phyloP scores from a whole-genome alignment of 371 early-diverging fungal species.

The Mortierella sp. region DNA sequence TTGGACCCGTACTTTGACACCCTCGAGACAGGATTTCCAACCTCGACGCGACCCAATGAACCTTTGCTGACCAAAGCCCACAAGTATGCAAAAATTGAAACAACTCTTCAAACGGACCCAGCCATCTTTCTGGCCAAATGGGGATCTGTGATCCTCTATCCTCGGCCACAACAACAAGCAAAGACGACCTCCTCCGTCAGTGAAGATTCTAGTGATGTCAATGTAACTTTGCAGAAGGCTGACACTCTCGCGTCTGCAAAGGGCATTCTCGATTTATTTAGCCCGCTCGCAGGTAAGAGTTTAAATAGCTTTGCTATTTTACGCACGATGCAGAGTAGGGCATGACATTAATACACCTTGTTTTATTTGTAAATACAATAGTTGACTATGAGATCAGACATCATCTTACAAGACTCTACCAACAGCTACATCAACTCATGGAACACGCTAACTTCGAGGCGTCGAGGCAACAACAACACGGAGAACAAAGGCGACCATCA shows the following conservation, averaged over 20 bases:
- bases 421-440: slow-evolving; percentile 39
- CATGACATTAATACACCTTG: not conserved
- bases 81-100: slow-evolving; percentile 42
- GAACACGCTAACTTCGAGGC: slow-evolving; percentile 34
- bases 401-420: slow-evolving; percentile 41
- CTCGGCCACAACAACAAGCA: slow-evolving; percentile 26
- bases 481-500: not conserved
- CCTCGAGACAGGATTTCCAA: slow-evolving; percentile 55
- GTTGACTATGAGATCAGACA: slow-evolving; percentile 46
- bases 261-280: slow-evolving; percentile 42
- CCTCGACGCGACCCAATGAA: slow-evolving; percentile 49
- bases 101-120: slow-evolving; percentile 32
- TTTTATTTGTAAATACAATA: not conserved
- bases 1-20: slow-evolving; percentile 50
- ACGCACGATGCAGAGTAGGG: not conserved
- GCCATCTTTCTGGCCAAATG: slow-evolving; percentile 54
- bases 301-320: not conserved
- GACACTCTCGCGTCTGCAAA: slow-evolving; percentile 12
- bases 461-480: not conserved
- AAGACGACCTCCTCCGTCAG: not conserved
- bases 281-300: slow-evolving; percentile 35
- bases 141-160: slow-evolving; percentile 56
- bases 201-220: not conserved
- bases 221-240: not conserved
- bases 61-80: slow-evolving; percentile 33